Conservation (phyloP, 345 rosid genomes). For the Eucalyptus erythrocorys region DNA sequence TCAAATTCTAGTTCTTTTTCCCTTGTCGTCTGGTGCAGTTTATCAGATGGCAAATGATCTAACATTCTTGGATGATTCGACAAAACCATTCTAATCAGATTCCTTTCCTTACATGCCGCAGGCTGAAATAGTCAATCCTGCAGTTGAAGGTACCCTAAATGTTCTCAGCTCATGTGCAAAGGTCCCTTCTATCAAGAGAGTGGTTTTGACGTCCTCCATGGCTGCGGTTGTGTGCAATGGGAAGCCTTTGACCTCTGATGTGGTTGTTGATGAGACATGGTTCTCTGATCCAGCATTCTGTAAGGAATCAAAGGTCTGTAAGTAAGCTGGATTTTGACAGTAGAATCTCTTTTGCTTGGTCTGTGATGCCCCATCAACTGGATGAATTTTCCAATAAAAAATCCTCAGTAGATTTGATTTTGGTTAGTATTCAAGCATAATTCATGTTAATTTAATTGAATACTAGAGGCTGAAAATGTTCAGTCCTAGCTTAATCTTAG, state of each 20-base stretch:
- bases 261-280: conserved; percentile 39
- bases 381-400: not conserved
- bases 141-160: conserved; percentile 36
- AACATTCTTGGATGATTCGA: not conserved
- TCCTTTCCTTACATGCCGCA: not conserved
- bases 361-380: not conserved
- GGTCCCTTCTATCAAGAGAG: conserved; percentile 27
- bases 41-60: not conserved
- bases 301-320: conserved; percentile 4
- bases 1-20: not conserved
- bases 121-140: conserved; percentile 34
- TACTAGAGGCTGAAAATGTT: not conserved
- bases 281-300: conserved; percentile 23
- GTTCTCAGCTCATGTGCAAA: conserved; percentile 36
- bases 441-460: not conserved
- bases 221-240: conserved; percentile 14
- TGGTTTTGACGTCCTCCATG: conserved; percentile 32
- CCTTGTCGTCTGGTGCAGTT: not conserved
- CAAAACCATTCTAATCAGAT: not conserved
- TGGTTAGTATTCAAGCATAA: not conserved
- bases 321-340: not conserved
- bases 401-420: not conserved
- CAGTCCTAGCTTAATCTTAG: not conserved
- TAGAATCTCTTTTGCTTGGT: not conserved
- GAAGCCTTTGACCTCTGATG: conserved; percentile 16